Conservation (phyloP, 768 basidiomycete genomes). For the Leccinellum albellum region DNA sequence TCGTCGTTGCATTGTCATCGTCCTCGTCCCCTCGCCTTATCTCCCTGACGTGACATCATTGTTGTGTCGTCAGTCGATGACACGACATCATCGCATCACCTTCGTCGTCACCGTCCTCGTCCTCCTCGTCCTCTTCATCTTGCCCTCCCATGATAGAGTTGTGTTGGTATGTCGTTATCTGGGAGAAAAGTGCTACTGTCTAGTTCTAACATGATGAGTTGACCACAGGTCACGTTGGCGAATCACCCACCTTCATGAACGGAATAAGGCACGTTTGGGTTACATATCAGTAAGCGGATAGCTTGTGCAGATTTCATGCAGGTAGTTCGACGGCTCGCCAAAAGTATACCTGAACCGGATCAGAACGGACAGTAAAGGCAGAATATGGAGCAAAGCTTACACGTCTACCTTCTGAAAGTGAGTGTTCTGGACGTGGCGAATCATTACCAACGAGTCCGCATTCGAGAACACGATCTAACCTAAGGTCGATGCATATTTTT, state of each 20-base stretch:
- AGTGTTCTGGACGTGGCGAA: conserved; percentile 89
- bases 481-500: conserved; percentile 53
- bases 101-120: too few relatives aligned
- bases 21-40: too few relatives aligned
- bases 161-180: too few relatives aligned
- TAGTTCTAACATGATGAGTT: conserved; percentile 27
- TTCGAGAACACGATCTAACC: conserved; percentile 49
- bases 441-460: conserved; percentile 78
- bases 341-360: conserved; percentile 77
- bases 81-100: too few relatives aligned
- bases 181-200: conserved; percentile 60
- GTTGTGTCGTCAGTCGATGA: too few relatives aligned
- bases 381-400: conserved; percentile 44
- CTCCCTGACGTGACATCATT: too few relatives aligned
- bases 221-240: neutral
- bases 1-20: too few relatives aligned
- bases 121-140: too few relatives aligned
- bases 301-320: conserved; percentile 93
- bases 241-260: conserved; percentile 81
- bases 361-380: neutral
- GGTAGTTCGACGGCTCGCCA: conserved; percentile 98
- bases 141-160: too few relatives aligned
- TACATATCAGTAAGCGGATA: conserved; percentile 75
- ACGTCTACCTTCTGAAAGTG: conserved; percentile 79
- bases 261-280: conserved; percentile 88